These are phyloP conservation scores for Colletotrichum gigasporum DNA, from an alignment of 2,329 filamentous ascomycete species.

Conservation along the genomic window DNA sequence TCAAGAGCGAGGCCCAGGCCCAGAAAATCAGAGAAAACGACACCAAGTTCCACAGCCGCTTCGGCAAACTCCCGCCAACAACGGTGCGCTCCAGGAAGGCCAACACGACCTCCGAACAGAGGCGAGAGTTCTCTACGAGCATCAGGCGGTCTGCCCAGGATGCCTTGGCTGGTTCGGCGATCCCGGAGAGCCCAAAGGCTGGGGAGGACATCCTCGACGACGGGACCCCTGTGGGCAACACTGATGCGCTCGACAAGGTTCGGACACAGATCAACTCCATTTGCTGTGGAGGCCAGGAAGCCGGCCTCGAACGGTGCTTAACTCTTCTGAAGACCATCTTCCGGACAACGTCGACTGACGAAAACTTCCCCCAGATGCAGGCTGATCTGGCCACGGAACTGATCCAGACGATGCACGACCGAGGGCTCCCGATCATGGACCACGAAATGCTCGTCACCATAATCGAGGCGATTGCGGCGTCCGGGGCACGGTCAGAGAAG, in stretches of 20 bases:
- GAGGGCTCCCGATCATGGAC: constrained; percentile 52
- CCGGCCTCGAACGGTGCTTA: constrained; percentile 46
- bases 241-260: constrained; percentile 1
- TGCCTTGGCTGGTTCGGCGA: constrained; percentile 5
- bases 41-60: constrained; percentile 36
- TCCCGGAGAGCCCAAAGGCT: neutral
- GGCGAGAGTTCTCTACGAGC: constrained; percentile 45
- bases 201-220: neutral
- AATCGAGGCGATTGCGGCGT: constrained; percentile 50
- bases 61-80: constrained; percentile 22
- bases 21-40: constrained; percentile 30
- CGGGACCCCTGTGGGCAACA: neutral
- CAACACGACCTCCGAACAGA: constrained; percentile 39
- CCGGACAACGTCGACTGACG: constrained; percentile 30
- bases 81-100: constrained; percentile 10
- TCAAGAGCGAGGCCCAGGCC: constrained; percentile 37
- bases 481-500: constrained; percentile 40
- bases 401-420: constrained; percentile 54
- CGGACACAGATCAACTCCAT: constrained; percentile 48
- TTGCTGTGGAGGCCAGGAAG: constrained; percentile 45
- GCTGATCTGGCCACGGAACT: constrained; percentile 53
- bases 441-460: constrained; percentile 59
- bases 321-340: constrained; percentile 52
- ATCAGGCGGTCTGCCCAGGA: constrained; percentile 38
- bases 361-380: constrained; percentile 39